These are phyloP conservation scores for Isatis tinctoria DNA, from an alignment of 345 rosid genomes.

Conservation along the genomic window DNA sequence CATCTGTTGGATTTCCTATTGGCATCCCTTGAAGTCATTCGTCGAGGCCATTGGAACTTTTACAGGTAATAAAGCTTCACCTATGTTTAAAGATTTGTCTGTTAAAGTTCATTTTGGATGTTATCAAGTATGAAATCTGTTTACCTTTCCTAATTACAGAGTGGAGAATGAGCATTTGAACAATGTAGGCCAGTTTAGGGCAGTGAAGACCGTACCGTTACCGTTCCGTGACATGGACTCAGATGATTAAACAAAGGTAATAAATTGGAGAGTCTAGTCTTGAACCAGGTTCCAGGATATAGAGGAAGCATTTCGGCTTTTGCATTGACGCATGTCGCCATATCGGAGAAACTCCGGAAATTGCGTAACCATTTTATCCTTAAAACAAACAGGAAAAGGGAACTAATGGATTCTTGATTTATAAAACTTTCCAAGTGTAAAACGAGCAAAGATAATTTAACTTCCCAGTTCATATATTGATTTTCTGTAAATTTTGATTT, in stretches of 20 bases:
- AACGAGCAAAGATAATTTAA: slow-evolving; percentile 12
- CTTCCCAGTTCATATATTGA: slow-evolving; percentile 16
- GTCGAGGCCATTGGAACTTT: slow-evolving; percentile 97
- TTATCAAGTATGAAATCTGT: neutral
- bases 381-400: neutral
- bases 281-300: slow-evolving; percentile 8
- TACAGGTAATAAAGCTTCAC: slow-evolving; percentile 54
- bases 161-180: slow-evolving; percentile 90
- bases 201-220: slow-evolving; percentile 82
- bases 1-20: slow-evolving; percentile 72
- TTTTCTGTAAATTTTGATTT: slow-evolving; percentile 28
- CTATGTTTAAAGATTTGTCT: neutral
- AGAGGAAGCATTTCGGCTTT: slow-evolving; percentile 14
- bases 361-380: slow-evolving; percentile 22
- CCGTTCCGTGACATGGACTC: slow-evolving; percentile 77
- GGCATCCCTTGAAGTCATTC: slow-evolving; percentile 85
- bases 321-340: slow-evolving; percentile 10
- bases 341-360: neutral
- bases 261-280: slow-evolving; percentile 12
- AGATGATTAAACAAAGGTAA: slow-evolving; percentile 37
- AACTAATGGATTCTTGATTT: slow-evolving; percentile 24
- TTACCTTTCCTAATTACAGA: slow-evolving; percentile 33
- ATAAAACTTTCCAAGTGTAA: slow-evolving; percentile 2
- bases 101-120: neutral
- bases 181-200: slow-evolving; percentile 84